These are phyloP conservation scores for Guadua angustifolia DNA, from an alignment of 176 grass and related monocot genomes.

Conservation along the genomic window DNA sequence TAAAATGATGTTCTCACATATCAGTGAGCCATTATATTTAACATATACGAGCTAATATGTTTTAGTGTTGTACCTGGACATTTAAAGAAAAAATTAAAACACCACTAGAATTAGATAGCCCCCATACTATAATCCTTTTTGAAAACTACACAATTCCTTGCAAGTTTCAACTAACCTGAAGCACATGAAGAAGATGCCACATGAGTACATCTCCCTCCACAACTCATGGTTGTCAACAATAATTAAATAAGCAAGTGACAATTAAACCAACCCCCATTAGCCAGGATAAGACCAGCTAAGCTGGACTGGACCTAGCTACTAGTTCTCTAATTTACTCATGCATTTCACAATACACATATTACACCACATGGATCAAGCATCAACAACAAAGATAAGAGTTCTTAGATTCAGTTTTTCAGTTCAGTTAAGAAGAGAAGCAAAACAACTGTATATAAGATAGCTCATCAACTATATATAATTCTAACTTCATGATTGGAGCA, in stretches of 20 bases:
- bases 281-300: neutral
- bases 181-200: constrained; percentile 16
- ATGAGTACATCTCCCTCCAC: constrained; percentile 5
- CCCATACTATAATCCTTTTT: neutral
- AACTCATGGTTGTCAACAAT: constrained; percentile 24
- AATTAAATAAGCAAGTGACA: constrained; percentile 13
- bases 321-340: constrained; percentile 1
- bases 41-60: constrained; percentile 20
- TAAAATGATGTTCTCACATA: no score
- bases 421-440: neutral
- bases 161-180: constrained; percentile 6
- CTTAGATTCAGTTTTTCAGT: neutral
- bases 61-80: constrained; percentile 21
- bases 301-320: constrained; percentile 1
- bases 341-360: neutral
- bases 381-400: neutral
- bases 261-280: constrained; percentile 27
- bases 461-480: no score
- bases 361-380: neutral
- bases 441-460: no score
- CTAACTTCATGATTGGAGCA: no score
- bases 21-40: no score
- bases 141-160: constrained; percentile 17
- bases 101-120: constrained; percentile 15
- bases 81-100: constrained; percentile 1